Percentiles rank a stretch among this genome's conserved stretches.
phyloP scores from a whole-genome alignment of 2,329 filamentous ascomycete genomes.

The Shiraia bambusicola region DNA sequence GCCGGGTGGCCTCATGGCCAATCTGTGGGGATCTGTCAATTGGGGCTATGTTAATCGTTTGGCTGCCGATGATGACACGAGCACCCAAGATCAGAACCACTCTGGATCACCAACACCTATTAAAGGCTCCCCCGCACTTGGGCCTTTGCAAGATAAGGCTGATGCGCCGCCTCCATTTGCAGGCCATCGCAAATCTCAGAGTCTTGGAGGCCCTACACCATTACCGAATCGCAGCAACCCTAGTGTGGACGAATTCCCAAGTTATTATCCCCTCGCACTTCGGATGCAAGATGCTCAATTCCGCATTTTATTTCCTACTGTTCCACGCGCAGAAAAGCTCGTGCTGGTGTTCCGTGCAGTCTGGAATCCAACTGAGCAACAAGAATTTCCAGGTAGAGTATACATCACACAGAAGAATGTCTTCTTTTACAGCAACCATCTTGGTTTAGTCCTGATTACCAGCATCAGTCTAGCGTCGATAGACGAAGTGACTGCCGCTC shows the following conservation, averaged over 20 bases:
- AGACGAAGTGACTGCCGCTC: slow-evolving; percentile 83
- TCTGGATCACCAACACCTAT: slow-evolving; percentile 42
- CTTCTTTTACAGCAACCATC: slow-evolving; percentile 95
- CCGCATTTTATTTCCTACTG: slow-evolving; percentile 82
- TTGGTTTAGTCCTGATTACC: slow-evolving; percentile 85
- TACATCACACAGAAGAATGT: slow-evolving; percentile 86
- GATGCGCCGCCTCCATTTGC: slow-evolving; percentile 15
- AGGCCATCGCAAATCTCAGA: slow-evolving; percentile 59
- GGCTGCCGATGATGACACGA: slow-evolving; percentile 54
- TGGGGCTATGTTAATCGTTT: slow-evolving; percentile 71
- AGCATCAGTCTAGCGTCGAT: slow-evolving; percentile 74
- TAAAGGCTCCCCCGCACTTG: slow-evolving; percentile 21
- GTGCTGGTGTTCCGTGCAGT: slow-evolving; percentile 91
- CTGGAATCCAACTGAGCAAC: slow-evolving; percentile 76
- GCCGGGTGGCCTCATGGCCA: slow-evolving; percentile 84
- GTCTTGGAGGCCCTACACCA: slow-evolving; percentile 48
- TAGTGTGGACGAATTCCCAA: slow-evolving; percentile 61
- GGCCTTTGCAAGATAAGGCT: slow-evolving; percentile 20
- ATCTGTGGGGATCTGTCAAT: slow-evolving; percentile 87
- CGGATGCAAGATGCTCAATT: slow-evolving; percentile 92
- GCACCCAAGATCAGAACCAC: slow-evolving; percentile 27
- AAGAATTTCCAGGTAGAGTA: slow-evolving; percentile 79
- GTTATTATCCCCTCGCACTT: slow-evolving; percentile 77
- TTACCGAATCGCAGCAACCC: slow-evolving; percentile 18
- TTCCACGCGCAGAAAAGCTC: slow-evolving; percentile 74